Evolutionary conservation across 2,329 filamentous ascomycete genomes (phyloP).

Genomic region (Pestalotiopsis sp.): DNA sequence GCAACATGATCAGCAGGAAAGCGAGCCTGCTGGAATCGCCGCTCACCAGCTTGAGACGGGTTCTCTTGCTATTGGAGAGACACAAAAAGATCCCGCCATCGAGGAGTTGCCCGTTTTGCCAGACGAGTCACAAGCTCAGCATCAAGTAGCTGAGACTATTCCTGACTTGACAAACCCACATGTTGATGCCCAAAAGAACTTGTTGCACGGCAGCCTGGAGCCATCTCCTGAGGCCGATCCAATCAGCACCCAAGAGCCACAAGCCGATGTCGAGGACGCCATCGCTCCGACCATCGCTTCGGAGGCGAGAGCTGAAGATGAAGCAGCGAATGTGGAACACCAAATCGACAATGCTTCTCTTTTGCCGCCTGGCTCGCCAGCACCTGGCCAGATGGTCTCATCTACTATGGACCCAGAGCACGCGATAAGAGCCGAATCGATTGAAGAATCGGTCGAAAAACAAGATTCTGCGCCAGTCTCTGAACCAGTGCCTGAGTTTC

Average conservation of each 20-base stretch:
- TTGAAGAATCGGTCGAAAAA: not conserved
- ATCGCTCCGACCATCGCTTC: not conserved
- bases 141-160: not conserved
- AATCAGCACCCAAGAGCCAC: not conserved
- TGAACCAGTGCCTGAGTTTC: not conserved
- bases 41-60: not conserved
- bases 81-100: not conserved
- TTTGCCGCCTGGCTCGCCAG: not conserved
- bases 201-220: not conserved
- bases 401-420: no score
- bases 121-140: not conserved
- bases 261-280: not conserved
- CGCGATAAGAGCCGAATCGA: no score
- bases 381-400: not conserved
- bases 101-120: not conserved
- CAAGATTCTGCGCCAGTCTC: not conserved
- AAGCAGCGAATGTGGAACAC: not conserved
- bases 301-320: not conserved
- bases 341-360: not conserved
- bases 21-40: not conserved
- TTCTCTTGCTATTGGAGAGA: not conserved
- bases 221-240: not conserved
- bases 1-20: not conserved
- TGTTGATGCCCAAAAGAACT: not conserved
- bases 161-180: not conserved